Evolutionary conservation across 2,329 filamentous ascomycete genomes (phyloP).

Genomic region (Teratosphaeria gauchensis): DNA sequence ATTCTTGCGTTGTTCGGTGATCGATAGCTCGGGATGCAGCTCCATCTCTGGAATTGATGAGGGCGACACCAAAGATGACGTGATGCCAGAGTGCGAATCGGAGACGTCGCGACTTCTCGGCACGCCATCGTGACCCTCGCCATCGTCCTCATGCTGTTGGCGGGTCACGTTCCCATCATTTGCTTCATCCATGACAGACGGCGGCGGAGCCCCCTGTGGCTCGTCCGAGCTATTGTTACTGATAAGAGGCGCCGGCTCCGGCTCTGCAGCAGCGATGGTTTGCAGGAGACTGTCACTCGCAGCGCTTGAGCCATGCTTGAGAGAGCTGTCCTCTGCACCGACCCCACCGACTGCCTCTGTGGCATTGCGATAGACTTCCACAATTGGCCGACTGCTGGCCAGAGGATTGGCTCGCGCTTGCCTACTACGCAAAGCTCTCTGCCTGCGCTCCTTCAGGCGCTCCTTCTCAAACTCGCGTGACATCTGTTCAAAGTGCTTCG

Average conservation of each 20-base stretch:
- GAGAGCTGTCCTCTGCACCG: neutral
- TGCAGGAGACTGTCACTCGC: conserved; percentile 1
- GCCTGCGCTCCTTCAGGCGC: conserved; percentile 72
- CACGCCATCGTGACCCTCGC: conserved; percentile 27
- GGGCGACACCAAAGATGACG: conserved; percentile 48
- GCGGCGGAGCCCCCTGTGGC: neutral
- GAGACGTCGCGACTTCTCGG: conserved; percentile 33
- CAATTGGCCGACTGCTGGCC: conserved; percentile 87
- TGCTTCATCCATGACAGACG: neutral
- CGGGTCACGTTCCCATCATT: neutral
- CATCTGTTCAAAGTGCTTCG: conserved; percentile 91
- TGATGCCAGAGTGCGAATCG: conserved; percentile 18
- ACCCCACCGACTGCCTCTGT: conserved; percentile 64
- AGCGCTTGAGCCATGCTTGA: conserved; percentile 1
- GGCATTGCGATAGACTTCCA: conserved; percentile 91
- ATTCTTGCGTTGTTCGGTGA: conserved; percentile 86
- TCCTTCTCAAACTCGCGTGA: conserved; percentile 96
- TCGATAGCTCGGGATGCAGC: conserved; percentile 56
- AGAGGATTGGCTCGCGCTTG: conserved; percentile 77
- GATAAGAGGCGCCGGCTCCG: neutral
- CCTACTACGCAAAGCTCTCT: conserved; percentile 66
- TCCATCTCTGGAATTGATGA: conserved; percentile 43
- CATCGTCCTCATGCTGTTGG: conserved; percentile 40
- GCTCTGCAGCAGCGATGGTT: neutral
- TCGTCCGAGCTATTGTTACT: conserved; percentile 1